Evolutionary conservation across 495 filamentous ascomycete species (phyloP).

Genomic region (Penicillium daleae): DNA sequence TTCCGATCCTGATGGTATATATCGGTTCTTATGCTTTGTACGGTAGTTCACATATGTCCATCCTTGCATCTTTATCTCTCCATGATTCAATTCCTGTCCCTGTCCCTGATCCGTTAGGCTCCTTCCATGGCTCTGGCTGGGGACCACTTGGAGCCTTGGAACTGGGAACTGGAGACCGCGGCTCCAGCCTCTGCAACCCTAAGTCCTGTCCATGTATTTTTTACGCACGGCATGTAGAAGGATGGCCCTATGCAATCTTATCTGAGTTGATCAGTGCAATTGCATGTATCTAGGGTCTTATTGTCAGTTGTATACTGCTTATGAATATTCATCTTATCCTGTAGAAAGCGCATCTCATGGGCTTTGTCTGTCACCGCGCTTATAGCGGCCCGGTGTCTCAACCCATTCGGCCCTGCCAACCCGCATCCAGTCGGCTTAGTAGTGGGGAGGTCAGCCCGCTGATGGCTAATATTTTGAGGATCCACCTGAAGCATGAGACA

Average conservation of each 20-base stretch:
- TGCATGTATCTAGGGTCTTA: background rate
- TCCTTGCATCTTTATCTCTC: too few species aligned
- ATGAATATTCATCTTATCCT: background rate
- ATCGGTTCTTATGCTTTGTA: background rate
- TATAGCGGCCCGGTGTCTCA: background rate
- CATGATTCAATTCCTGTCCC: too few species aligned
- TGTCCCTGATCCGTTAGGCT: constrained; percentile 10
- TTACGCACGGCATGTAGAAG: background rate
- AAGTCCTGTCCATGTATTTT: constrained; percentile 25
- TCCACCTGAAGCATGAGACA: constrained; percentile 6
- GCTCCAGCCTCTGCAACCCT: constrained; percentile 23
- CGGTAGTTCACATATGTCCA: too few species aligned
- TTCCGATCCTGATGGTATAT: background rate
- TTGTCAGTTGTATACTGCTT: background rate
- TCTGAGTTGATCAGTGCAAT: background rate
- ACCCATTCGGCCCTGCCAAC: background rate
- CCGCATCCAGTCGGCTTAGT: background rate
- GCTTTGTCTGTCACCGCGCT: background rate
- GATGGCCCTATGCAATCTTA: background rate
- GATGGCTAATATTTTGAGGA: background rate
- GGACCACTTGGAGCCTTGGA: constrained; percentile 7
- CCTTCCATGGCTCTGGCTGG: constrained; percentile 22
- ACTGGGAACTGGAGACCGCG: constrained; percentile 4
- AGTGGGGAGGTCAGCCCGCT: background rate
- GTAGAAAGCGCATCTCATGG: background rate